Evolutionary conservation across 352 stramenopile genomes (phyloP).

Genomic region (Pythium monospermum): DNA sequence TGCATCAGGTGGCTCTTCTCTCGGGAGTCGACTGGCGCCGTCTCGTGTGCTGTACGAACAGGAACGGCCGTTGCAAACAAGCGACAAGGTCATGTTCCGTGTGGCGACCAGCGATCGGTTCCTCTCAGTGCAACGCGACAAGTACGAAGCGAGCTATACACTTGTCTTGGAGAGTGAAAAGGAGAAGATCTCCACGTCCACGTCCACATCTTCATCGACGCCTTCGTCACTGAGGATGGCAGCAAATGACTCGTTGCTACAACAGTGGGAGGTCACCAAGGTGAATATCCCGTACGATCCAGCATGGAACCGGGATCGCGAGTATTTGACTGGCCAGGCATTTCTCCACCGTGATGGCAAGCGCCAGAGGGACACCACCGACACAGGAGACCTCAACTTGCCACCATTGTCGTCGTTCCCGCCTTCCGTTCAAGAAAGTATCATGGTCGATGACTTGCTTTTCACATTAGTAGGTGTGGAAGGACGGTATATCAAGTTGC

Average conservation of each 20-base stretch:
- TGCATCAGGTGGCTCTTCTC: neutral
- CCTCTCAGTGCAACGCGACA: slow-evolving; percentile 34
- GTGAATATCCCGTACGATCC: slow-evolving; percentile 83
- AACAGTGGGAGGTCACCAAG: slow-evolving; percentile 85
- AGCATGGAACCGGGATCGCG: slow-evolving; percentile 76
- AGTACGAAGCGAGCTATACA: slow-evolving; percentile 19
- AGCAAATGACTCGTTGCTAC: slow-evolving; percentile 38
- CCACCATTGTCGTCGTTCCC: slow-evolving; percentile 69
- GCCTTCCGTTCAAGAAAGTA: slow-evolving; percentile 68
- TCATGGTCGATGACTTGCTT: slow-evolving; percentile 80
- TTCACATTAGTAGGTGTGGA: slow-evolving; percentile 79
- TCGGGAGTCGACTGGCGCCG: neutral
- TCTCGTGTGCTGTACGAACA: slow-evolving; percentile 38
- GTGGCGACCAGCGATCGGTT: slow-evolving; percentile 58
- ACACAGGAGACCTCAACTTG: slow-evolving; percentile 42
- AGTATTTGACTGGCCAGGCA: slow-evolving; percentile 70
- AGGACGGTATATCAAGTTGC: slow-evolving; percentile 76
- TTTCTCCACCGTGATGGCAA: slow-evolving; percentile 50
- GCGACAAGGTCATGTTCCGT: slow-evolving; percentile 70
- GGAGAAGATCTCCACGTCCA: slow-evolving; percentile 10
- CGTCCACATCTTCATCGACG: too few relatives aligned
- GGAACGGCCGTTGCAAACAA: slow-evolving; percentile 58
- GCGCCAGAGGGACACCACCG: slow-evolving; percentile 26
- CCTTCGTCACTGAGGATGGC: too few relatives aligned
- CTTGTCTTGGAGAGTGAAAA: slow-evolving; percentile 48